These are phyloP conservation scores for Tinospora cordifolia DNA, from an alignment of 164 flowering plant genomes.

Conservation along the genomic window DNA sequence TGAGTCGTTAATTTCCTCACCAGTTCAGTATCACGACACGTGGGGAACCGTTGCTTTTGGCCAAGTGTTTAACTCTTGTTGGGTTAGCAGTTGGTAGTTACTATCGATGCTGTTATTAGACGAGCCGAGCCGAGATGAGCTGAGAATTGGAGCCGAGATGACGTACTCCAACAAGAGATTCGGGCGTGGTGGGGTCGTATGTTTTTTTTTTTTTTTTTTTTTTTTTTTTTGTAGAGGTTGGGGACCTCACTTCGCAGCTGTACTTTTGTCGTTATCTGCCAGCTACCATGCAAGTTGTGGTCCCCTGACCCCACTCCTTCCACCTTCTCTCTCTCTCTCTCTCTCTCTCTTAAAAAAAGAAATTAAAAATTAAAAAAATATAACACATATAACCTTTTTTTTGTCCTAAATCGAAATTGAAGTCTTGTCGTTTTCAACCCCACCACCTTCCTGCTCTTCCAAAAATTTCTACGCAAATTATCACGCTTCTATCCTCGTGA, in stretches of 20 bases:
- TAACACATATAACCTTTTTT: too few species aligned
- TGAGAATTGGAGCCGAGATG: neutral
- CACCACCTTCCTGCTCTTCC: neutral
- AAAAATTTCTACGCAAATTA: neutral
- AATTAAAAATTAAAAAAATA: too few species aligned
- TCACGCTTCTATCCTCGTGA: neutral
- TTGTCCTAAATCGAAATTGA: neutral
- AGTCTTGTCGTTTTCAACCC: constrained; percentile 11
- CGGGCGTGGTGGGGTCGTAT: neutral
- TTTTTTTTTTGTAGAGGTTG: neutral
- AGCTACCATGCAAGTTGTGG: constrained; percentile 9
- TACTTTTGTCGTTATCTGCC: constrained; percentile 18
- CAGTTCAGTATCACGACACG: neutral
- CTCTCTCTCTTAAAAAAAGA: too few species aligned
- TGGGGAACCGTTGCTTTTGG: neutral
- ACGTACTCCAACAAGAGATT: neutral
- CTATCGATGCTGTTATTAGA: neutral
- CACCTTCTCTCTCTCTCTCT: too few species aligned
- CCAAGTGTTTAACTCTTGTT: neutral
- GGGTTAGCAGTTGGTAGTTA: neutral
- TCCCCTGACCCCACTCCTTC: neutral
- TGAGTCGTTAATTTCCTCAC: too few species aligned
- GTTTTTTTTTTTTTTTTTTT: too few species aligned
- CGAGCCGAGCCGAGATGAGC: constrained; percentile 2
- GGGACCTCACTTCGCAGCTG: constrained; percentile 25